Evolutionary conservation across 441 rosid species (phyloP).

Genomic region (Biscutella auriculata): DNA sequence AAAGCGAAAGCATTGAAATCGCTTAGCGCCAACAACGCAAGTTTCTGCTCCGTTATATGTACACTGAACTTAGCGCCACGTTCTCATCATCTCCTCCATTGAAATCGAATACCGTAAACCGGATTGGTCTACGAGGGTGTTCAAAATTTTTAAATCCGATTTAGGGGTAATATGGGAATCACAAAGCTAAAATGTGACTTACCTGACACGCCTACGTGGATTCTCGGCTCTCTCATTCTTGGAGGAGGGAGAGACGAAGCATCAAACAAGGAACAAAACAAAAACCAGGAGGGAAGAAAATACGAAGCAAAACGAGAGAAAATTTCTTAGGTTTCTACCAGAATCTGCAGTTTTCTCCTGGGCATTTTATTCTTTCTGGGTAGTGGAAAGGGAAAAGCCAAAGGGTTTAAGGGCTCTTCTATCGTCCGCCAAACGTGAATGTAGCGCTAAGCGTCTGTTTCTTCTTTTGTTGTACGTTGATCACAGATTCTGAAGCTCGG

Average conservation of each 20-base stretch:
- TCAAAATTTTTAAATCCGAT: background rate
- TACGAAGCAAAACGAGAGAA: slow-evolving; percentile 22
- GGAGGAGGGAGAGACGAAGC: slow-evolving; percentile 13
- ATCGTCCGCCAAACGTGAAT: slow-evolving; percentile 4
- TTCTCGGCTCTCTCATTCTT: slow-evolving; percentile 8
- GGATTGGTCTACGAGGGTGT: slow-evolving; percentile 2
- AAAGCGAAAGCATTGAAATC: background rate
- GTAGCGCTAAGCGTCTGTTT: background rate
- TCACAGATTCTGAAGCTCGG: background rate
- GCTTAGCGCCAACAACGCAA: too few relatives aligned
- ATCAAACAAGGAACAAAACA: background rate
- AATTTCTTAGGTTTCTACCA: background rate
- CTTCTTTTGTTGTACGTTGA: slow-evolving; percentile 3
- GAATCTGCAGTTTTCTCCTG: slow-evolving; percentile 2
- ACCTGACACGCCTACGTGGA: slow-evolving; percentile 31
- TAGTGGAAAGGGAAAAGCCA: background rate
- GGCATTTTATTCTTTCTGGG: too few relatives aligned
- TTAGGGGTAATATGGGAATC: slow-evolving; percentile 17
- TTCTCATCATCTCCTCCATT: slow-evolving; percentile 32
- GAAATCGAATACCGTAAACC: slow-evolving; percentile 11
- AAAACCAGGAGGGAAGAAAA: slow-evolving; percentile 12
- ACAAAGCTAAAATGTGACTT: background rate
- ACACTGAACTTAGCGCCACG: slow-evolving; percentile 36
- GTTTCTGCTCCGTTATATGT: background rate
- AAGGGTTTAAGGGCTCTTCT: slow-evolving; percentile 4